Base-by-base conservation (phyloP, 2,329 filamentous ascomycete species). In the Aspergillus sp. region DNA sequence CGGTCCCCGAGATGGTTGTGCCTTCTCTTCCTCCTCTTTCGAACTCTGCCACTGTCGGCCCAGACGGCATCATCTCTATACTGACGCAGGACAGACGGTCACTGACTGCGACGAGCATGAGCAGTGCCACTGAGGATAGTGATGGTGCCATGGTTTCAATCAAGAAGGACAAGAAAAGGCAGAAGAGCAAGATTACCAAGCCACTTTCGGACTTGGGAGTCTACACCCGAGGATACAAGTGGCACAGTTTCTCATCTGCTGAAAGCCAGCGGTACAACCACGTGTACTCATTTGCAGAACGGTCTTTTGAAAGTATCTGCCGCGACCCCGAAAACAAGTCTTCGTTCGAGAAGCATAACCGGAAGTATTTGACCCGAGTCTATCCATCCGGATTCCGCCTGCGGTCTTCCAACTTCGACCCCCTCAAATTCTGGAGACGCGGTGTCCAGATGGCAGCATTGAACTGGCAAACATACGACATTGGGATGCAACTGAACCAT, bases 381-480 rank as follows among this genome's bases (percentile, higher is more conserved):
- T 98, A 98, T 61, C 93, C 93, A 6, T 86, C 88, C 43, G 84
- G 81, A 32, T 83, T 82, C 55, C 85, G 93, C 27, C 76, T 97
- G 44, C 82, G 81, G 30, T 97, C 93, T 1, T 88, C 86, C 56
- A 98, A 98, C 69, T 97, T 96, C 60, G 90, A 96, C 58, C 93
- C 93, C 1, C 79, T 95, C 51, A 83, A 85, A 49, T 95, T 93
- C 63, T 98, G 93, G 93, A 84, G 91, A 40, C 84, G 89, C 35
- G 93, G 93, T 29, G 93, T 96, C 12, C 93, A 98, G 68, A 97
- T 98, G 91, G 90, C 87, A 10, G 93, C 93, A 0, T 76, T 97
- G 50, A 98, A 98, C 69, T 97, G 93, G 91, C 93, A 98, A 69
- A 97, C 90, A 0, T 96, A 94, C 60, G 93, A 97, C 61, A 77